phyloP scores from a whole-genome alignment of 805 yeast genomes.

The Sugiyamaella qingdaonensis region DNA sequence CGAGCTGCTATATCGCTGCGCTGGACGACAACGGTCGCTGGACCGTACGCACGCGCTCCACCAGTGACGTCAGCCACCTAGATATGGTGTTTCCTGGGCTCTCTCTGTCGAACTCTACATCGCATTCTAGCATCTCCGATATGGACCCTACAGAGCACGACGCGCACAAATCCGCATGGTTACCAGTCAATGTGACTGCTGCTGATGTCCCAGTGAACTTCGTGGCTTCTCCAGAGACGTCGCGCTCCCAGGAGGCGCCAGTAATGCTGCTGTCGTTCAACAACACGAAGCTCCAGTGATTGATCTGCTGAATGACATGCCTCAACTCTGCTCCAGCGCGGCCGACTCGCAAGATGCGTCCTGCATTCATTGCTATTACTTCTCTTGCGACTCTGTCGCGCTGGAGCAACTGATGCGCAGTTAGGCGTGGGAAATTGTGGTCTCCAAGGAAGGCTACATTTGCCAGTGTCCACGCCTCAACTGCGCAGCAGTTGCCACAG shows the following conservation, averaged over 20 bases:
- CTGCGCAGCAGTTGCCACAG: too few species aligned
- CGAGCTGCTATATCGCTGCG: constrained; percentile 18
- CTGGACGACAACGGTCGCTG: not conserved
- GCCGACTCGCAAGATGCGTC: too few species aligned
- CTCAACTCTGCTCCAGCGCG: too few species aligned
- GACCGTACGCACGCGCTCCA: not conserved
- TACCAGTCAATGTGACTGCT: not conserved
- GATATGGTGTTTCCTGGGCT: not conserved
- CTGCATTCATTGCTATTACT: too few species aligned
- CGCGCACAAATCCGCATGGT: constrained; percentile 1
- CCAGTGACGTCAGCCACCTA: not conserved
- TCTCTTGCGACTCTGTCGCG: too few species aligned
- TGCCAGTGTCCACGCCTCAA: too few species aligned
- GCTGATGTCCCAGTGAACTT: not conserved
- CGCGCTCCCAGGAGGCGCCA: not conserved
- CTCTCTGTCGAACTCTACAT: not conserved
- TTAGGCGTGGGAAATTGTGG: too few species aligned
- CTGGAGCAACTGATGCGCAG: too few species aligned
- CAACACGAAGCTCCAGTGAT: not conserved
- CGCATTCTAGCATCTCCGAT: constrained; percentile 1
- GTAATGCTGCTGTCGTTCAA: constrained; percentile 1
- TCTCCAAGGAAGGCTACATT: too few species aligned
- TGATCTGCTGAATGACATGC: too few species aligned
- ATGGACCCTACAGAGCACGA: not conserved
- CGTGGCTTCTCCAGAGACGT: not conserved